These are phyloP conservation scores for Beauveria brongniartii DNA, from an alignment of 2,329 filamentous ascomycete genomes.

Conservation along the genomic window DNA sequence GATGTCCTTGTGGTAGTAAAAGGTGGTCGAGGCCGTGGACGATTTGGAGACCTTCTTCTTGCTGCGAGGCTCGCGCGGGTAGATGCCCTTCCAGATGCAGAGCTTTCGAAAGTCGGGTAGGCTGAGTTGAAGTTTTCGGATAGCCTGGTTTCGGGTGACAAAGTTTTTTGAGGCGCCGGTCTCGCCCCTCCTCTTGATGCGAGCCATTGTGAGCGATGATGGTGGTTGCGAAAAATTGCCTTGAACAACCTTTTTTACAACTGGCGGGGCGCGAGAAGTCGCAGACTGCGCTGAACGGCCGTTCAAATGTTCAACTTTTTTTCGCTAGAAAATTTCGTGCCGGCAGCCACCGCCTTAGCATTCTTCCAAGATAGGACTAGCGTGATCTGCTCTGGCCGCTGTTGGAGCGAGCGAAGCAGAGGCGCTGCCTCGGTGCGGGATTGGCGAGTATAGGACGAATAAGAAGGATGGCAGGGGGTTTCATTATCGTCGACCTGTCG, in stretches of 20 bases:
- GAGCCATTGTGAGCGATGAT: slow-evolving; percentile 45
- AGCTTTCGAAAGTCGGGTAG: slow-evolving; percentile 95
- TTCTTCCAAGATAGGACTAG: slow-evolving; percentile 2
- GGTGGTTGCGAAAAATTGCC: slow-evolving; percentile 6
- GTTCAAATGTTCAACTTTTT: slow-evolving; percentile 11
- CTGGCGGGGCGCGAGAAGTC: slow-evolving; percentile 23
- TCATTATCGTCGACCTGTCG: too few relatives aligned
- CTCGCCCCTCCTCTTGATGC: slow-evolving; percentile 87
- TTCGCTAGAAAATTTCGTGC: slow-evolving; percentile 14
- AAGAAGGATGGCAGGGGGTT: not conserved
- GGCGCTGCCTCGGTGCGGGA: not conserved
- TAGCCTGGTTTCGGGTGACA: slow-evolving; percentile 92
- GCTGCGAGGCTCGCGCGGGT: slow-evolving; percentile 91
- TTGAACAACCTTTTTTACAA: slow-evolving; percentile 11
- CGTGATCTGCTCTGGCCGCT: not conserved
- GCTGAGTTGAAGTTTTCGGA: slow-evolving; percentile 95
- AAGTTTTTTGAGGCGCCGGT: slow-evolving; percentile 96
- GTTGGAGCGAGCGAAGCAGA: not conserved
- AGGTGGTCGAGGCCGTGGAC: slow-evolving; percentile 83
- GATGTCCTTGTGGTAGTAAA: slow-evolving; percentile 89
- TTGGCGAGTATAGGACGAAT: not conserved
- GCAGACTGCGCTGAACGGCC: slow-evolving; percentile 15
- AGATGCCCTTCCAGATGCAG: slow-evolving; percentile 99
- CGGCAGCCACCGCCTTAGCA: not conserved
- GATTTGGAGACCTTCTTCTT: slow-evolving; percentile 96